A percentile compares a stretch with the other conserved stretches of the same genome.
Conservation (phyloP, 805 yeast species). For the Metschnikowia bowlesiae region DNA sequence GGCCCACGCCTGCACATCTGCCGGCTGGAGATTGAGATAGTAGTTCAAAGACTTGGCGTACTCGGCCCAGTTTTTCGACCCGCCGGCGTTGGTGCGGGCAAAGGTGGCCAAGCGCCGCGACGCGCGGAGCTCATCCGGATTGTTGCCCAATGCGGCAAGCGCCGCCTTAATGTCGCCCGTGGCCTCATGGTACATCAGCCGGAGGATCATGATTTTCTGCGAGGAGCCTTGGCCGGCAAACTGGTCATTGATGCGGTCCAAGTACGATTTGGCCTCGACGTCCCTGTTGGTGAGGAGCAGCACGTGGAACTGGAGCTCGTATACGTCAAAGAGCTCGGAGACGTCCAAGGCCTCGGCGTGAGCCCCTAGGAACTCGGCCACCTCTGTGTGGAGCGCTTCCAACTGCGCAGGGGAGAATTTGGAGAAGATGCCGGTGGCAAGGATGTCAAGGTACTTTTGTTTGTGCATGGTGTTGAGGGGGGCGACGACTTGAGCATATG, state of each 20-base stretch:
- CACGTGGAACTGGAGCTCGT: conserved; percentile 70
- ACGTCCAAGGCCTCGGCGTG: conserved; percentile 34
- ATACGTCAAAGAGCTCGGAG: conserved; percentile 49
- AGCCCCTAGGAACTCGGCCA: conserved; percentile 30
- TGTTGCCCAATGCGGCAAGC: conserved; percentile 22
- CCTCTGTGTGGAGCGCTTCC: conserved; percentile 35
- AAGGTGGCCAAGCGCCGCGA: conserved; percentile 36
- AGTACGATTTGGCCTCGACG: conserved; percentile 60
- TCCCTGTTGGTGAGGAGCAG: conserved; percentile 59
- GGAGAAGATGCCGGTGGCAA: conserved; percentile 44
- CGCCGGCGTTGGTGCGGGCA: conserved; percentile 19
- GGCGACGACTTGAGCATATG: neutral
- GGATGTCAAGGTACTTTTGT: conserved; percentile 10
- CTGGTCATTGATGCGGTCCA: conserved; percentile 64
- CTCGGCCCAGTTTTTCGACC: conserved; percentile 20
- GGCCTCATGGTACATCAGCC: conserved; percentile 55
- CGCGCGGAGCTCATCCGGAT: conserved; percentile 34
- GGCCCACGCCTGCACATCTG: conserved; percentile 74
- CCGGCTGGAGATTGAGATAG: conserved; percentile 60
- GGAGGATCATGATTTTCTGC: conserved; percentile 53
- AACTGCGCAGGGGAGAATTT: conserved; percentile 44
- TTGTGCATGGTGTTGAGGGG: conserved; percentile 4
- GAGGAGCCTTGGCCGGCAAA: conserved; percentile 50
- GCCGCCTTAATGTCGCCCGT: conserved; percentile 36
- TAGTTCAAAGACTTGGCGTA: conserved; percentile 54